Evolutionary conservation across 2,329 filamentous ascomycete species (phyloP), one percentile per base, ranked within the genome.

Genomic region (Aspergillus intermedius): DNA sequence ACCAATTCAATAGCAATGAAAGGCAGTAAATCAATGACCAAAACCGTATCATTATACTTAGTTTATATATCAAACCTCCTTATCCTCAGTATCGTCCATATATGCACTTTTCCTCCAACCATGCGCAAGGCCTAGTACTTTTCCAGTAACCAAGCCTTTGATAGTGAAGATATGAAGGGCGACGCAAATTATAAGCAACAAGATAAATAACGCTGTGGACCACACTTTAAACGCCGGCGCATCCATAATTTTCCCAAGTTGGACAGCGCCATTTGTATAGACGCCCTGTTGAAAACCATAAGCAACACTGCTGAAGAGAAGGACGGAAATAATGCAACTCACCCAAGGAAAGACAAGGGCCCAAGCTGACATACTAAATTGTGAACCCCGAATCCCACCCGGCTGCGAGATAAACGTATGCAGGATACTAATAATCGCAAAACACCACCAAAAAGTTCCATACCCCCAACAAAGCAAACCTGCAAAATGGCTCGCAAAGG

Each of bases 391-490:
- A 48, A 47, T 51, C 10, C 57, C 57, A 0, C 54, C 51, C 12
- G 52, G 52, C 54, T 60, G 59, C 41, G 44, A 48, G 1, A 57
- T 35, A 5, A 62, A 35, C 5, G 59, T 60, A 55, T 66, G 60
- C 12, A 52, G 30, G 25, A 69, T 68, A 45, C 66, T 65, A 34
- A 67, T 49, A 6, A 70, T 54, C 2, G 69, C 67, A 49, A 74
- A 68, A n/a, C 57, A 50, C 65, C 69, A 70, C 71, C 70, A 74
- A 35, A 74, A 71, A 3, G 67, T 64, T 0, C 62, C 67, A 42
- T 68, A 65, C 0, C 71, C 72, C 63, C 68, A 72, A n/a, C 60
- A 55, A 13, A 72, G 41, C 25, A 75, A 45, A 0, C 68, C 71
- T 0, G 60, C 52, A 25, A 74, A 65, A 32, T 68, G 60, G 34